phyloP scores from a whole-genome alignment of 179 eudicot species.

The Dionaea muscipula region DNA sequence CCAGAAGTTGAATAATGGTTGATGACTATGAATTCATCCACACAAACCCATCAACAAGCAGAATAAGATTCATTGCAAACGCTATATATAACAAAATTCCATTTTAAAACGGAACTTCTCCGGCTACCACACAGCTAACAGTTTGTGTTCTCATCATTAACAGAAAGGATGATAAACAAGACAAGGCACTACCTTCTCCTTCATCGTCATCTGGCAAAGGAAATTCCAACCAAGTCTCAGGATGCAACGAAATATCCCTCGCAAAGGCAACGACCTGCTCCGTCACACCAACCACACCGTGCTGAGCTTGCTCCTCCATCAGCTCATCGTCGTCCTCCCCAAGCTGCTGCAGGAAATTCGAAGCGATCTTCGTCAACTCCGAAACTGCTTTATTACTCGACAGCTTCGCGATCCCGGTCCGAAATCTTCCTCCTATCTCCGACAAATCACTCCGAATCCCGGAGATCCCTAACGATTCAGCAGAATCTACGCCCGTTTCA shows the following conservation, averaged over 20 bases:
- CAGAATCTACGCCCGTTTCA: slow-evolving; percentile 1
- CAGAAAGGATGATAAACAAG: too few species aligned
- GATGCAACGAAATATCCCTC: slow-evolving; percentile 56
- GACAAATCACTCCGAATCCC: slow-evolving; percentile 43
- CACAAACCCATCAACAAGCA: too few species aligned
- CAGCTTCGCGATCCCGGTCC: slow-evolving; percentile 55
- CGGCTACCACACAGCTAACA: too few species aligned
- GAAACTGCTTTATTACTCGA: slow-evolving; percentile 47
- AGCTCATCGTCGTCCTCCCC: slow-evolving; percentile 39
- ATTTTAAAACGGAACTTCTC: too few species aligned
- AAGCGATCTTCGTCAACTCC: slow-evolving; percentile 59
- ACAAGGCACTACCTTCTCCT: slow-evolving; percentile 20
- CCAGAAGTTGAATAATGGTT: too few species aligned
- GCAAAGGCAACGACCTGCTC: slow-evolving; percentile 71
- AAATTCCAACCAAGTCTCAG: slow-evolving; percentile 91
- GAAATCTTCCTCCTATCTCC: slow-evolving; percentile 53
- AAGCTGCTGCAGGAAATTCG: slow-evolving; percentile 51
- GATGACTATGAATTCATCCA: too few species aligned
- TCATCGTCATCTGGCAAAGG: slow-evolving; percentile 54
- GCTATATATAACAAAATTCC: too few species aligned
- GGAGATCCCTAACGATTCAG: slow-evolving; percentile 17
- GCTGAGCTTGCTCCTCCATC: slow-evolving; percentile 18
- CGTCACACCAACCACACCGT: slow-evolving; percentile 58
- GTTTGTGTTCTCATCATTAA: too few species aligned
- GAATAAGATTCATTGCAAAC: too few species aligned